A percentile compares a stretch with the other conserved stretches of the same genome.
phyloP scores from a whole-genome alignment of 2,329 filamentous ascomycete genomes.

The Cladophialophora exuberans region DNA sequence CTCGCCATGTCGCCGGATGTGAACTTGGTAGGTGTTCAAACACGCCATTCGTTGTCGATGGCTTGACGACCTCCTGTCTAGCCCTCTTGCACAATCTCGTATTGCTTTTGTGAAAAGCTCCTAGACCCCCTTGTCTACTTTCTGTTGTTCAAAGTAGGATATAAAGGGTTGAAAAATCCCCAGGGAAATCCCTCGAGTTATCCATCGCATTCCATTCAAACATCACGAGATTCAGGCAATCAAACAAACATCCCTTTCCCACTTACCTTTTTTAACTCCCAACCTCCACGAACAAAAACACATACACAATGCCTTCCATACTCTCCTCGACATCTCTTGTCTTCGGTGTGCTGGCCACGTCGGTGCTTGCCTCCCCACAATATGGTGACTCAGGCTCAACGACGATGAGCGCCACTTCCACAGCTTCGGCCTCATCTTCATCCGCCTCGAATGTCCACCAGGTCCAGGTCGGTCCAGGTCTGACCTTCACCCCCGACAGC shows the following conservation, averaged over 20 bases:
- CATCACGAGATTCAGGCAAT: slow-evolving; percentile 2
- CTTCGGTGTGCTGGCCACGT: slow-evolving; percentile 27
- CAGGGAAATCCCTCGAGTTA: not conserved
- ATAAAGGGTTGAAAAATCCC: slow-evolving; percentile 9
- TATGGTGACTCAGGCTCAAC: slow-evolving; percentile 18
- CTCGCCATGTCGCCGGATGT: not conserved
- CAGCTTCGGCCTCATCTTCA: slow-evolving; percentile 5
- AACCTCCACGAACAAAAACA: not conserved
- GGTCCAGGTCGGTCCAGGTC: slow-evolving; percentile 34
- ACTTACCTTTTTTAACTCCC: not conserved
- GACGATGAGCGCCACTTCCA: not conserved
- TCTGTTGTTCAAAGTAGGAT: not conserved
- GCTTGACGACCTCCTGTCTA: slow-evolving; percentile 10
- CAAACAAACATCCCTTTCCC: not conserved
- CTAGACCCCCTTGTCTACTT: not conserved
- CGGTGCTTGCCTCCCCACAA: slow-evolving; percentile 25
- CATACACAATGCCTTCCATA: slow-evolving; percentile 23
- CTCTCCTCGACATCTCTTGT: slow-evolving; percentile 21
- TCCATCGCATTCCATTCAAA: not conserved
- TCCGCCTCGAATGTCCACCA: slow-evolving; percentile 20
- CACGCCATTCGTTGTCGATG: not conserved
- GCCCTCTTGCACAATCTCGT: not conserved
- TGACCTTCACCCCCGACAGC: slow-evolving; percentile 50
- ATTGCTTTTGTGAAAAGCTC: not conserved
- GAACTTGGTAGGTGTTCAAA: not conserved